Percentiles rank a stretch among this genome's conserved stretches.
phyloP scores from a whole-genome alignment of 2,329 filamentous ascomycete species.

The Sporothrix euskadiensis region DNA sequence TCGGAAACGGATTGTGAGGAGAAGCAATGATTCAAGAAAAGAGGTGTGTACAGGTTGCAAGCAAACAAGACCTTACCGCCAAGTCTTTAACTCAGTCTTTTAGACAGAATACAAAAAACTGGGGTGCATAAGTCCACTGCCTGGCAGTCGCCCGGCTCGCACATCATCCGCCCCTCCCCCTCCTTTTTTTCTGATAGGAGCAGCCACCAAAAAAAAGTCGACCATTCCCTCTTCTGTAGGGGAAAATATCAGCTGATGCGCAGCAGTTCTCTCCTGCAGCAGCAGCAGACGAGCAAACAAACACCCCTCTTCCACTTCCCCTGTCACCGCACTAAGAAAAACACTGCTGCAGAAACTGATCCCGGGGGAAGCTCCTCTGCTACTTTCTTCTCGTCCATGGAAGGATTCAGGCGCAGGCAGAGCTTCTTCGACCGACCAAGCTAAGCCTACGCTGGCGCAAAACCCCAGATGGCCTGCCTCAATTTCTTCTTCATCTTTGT shows the following conservation, averaged over 20 bases:
- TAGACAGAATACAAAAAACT: not conserved
- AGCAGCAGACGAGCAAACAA: not conserved
- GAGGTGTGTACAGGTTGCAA: not conserved
- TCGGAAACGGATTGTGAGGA: not conserved
- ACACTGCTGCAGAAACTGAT: not conserved
- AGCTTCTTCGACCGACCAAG: not conserved
- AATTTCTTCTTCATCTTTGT: not conserved
- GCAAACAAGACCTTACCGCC: not conserved
- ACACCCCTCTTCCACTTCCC: not conserved
- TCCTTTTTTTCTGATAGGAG: not conserved
- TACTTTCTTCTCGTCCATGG: not conserved
- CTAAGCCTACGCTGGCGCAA: not conserved
- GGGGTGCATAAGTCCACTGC: not conserved
- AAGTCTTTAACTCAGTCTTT: not conserved
- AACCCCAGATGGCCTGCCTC: conserved; percentile 9
- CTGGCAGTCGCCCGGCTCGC: not conserved
- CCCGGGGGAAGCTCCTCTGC: not conserved
- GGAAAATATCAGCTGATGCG: not conserved
- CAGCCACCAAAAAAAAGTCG: not conserved
- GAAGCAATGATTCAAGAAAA: not conserved
- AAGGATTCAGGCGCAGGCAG: not conserved
- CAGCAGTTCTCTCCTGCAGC: not conserved
- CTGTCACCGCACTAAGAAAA: not conserved
- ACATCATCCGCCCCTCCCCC: not conserved
- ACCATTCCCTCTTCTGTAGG: not conserved